Evolutionary conservation across 768 basidiomycete species (phyloP), one percentile per base, ranked within the genome.

Genomic region (Pisolithus albus): DNA sequence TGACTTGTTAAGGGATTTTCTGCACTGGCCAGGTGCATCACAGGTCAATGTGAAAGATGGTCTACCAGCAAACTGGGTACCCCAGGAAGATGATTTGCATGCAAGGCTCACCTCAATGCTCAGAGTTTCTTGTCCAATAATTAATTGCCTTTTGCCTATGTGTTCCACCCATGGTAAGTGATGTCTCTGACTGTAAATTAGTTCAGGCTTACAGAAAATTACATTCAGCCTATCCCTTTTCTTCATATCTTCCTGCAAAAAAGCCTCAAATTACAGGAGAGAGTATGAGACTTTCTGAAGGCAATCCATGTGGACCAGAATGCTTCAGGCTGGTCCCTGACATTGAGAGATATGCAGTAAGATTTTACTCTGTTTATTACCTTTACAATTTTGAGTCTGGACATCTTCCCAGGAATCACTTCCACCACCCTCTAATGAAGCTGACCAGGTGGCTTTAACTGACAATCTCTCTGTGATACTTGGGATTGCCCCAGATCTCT

Each of bases 121-220:
- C 11, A 57, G 36, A 9, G 19, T 59, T 4, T 81, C 80, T 47
- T 82, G 80, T 54, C 71, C 73, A 5, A 76, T 70, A 41, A 56
- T 75, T 5, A 72, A 70, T 34, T 82, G 80, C 40, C 45, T 79
- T 5, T 58, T 66, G 15, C 60, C 71, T 0, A 56, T 52, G 19
- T 82, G 80, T 54, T 49, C 59, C 10, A 61, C 70, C 0, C 80
- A 81, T 51, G 52, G 67, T 72, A 58, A 32, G 62, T 40, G 28
- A 23, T 1, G 19, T 7, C 36, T 21, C 18, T 30, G 16, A 18
- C 26, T 40, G 30, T 23, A 23, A 36, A 37, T 36, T 18, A 28
- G 24, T 11, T 1, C 8, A 21, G 5, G 11, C 6, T 43, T 1
- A 7, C 26, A 10, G 23, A 19, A 11, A 26, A 26, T 47, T 49